These are phyloP conservation scores for Mikania micrantha DNA, from an alignment of 129 eudicot genomes.

Conservation along the genomic window DNA sequence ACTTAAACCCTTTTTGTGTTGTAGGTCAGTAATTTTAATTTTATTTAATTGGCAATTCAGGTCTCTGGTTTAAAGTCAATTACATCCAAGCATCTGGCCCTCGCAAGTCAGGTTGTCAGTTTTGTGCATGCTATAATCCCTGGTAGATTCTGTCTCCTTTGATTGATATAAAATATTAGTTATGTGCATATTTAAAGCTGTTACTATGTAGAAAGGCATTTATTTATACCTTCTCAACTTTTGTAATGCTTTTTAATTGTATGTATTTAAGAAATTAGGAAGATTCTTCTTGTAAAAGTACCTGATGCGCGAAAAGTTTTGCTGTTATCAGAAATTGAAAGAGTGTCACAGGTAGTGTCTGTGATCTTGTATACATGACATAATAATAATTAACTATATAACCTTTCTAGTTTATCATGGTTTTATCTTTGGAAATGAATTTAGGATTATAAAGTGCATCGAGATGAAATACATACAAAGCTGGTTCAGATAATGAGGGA, in stretches of 20 bases:
- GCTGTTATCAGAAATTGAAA: slow-evolving; percentile 69
- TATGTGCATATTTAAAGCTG: slow-evolving; percentile 1
- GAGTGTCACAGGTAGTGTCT: slow-evolving; percentile 67
- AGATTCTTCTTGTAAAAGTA: slow-evolving; percentile 67
- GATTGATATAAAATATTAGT: background rate
- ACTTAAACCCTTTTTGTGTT: slow-evolving; percentile 6
- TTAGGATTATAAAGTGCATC: slow-evolving; percentile 83
- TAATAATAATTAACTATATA: background rate
- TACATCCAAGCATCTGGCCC: slow-evolving; percentile 88
- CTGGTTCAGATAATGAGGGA: slow-evolving; percentile 98
- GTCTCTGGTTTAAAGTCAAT: slow-evolving; percentile 97
- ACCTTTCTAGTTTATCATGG: background rate
- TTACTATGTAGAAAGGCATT: background rate
- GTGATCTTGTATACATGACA: background rate
- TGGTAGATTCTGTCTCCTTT: slow-evolving; percentile 38
- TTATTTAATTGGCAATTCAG: slow-evolving; percentile 34
- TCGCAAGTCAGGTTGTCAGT: slow-evolving; percentile 96
- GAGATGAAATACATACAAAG: slow-evolving; percentile 92
- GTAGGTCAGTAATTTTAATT: background rate
- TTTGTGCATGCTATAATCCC: slow-evolving; percentile 75
- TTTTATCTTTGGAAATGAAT: slow-evolving; percentile 15
- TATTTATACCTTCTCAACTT: background rate
- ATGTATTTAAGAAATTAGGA: slow-evolving; percentile 72
- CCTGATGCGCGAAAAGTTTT: slow-evolving; percentile 67
- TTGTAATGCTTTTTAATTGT: slow-evolving; percentile 23